Percentiles rank a stretch among this genome's conserved stretches.
phyloP scores from a whole-genome alignment of 2,329 filamentous ascomycete species.

The Trichothecium sympodiale region DNA sequence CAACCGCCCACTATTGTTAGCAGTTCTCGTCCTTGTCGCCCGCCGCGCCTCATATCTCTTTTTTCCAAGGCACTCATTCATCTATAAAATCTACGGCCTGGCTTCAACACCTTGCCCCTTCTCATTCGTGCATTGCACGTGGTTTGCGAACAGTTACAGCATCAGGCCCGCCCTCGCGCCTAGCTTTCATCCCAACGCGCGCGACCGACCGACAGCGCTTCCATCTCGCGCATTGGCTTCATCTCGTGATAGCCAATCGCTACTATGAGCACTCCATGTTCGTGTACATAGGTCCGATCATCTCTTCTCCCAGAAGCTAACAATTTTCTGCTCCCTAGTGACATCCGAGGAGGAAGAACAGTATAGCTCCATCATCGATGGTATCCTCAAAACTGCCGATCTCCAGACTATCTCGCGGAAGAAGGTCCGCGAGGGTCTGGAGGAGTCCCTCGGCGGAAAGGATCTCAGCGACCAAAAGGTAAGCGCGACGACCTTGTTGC shows the following conservation, averaged over 20 bases:
- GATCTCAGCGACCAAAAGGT: slow-evolving; percentile 51
- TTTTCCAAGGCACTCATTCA: too few species aligned
- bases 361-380: slow-evolving; percentile 50
- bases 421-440: slow-evolving; percentile 47
- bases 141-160: background rate
- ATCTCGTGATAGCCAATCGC: slow-evolving; percentile 2
- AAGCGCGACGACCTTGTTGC: slow-evolving; percentile 4
- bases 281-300: too few species aligned
- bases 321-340: slow-evolving; percentile 24
- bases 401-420: slow-evolving; percentile 54
- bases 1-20: too few species aligned
- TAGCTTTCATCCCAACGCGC: too few species aligned
- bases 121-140: background rate
- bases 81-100: too few species aligned
- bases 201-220: background rate
- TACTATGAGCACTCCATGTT: slow-evolving; percentile 14
- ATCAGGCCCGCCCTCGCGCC: background rate
- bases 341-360: slow-evolving; percentile 34
- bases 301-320: slow-evolving; percentile 1
- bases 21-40: too few species aligned
- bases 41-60: too few species aligned
- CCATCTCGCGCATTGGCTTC: too few species aligned
- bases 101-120: too few species aligned
- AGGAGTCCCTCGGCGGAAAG: slow-evolving; percentile 41
- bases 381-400: slow-evolving; percentile 45